Conservation (phyloP, 495 filamentous ascomycete genomes). For the Amphirosellinia nigrospora region DNA sequence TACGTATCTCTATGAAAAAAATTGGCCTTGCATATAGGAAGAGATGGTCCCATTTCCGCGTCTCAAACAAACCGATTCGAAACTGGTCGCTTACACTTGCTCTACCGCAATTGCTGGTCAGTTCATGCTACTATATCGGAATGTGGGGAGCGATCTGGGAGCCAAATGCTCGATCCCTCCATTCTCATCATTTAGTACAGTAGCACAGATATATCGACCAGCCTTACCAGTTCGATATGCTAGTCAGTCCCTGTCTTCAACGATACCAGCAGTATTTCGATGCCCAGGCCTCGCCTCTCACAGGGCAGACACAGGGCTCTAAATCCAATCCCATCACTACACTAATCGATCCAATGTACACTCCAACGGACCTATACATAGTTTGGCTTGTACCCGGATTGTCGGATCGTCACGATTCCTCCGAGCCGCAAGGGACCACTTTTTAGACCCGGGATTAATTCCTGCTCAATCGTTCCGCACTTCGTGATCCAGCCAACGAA, state of each 20-base stretch:
- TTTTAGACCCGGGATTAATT: constrained; percentile 7
- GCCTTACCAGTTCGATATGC: neutral
- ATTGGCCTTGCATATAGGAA: neutral
- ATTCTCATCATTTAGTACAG: neutral
- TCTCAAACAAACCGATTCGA: neutral
- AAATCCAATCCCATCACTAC: neutral
- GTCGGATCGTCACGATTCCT: constrained; percentile 9
- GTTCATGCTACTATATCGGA: neutral
- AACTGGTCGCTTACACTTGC: constrained; percentile 1
- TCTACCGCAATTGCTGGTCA: neutral
- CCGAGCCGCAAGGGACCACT: constrained; percentile 21
- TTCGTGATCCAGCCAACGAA: constrained; percentile 16
- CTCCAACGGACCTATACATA: neutral
- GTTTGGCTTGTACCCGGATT: constrained; percentile 10
- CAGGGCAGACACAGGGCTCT: neutral
- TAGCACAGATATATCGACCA: neutral
- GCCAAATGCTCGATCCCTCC: neutral
- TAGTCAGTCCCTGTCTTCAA: neutral
- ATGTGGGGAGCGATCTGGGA: constrained; percentile 8
- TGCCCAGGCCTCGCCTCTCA: neutral
- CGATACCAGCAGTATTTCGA: neutral
- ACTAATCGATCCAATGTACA: neutral
- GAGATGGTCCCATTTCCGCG: neutral
- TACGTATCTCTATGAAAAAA: neutral
- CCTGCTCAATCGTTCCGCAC: constrained; percentile 3